Conservation (phyloP, 176 grass and related monocot species). For the Musa troglodytarum region DNA sequence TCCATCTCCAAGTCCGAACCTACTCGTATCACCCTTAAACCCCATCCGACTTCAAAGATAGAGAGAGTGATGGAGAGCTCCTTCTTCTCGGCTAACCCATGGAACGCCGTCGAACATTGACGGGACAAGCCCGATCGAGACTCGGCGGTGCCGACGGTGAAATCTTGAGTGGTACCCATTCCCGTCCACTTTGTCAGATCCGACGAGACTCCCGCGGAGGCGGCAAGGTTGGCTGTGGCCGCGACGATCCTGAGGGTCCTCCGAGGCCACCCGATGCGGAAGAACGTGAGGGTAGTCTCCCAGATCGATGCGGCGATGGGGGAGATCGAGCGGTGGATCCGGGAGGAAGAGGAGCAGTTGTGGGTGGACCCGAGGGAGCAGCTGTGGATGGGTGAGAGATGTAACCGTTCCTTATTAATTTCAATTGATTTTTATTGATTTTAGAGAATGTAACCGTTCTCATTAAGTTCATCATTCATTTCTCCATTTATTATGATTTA, state of each 20-base stretch:
- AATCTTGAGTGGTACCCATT: neutral
- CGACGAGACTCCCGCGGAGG: neutral
- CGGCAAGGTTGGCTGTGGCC: neutral
- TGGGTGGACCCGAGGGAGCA: slow-evolving; percentile 4
- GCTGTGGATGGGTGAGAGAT: slow-evolving; percentile 24
- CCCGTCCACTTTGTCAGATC: neutral
- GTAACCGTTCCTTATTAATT: neutral
- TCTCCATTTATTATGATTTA: too few relatives aligned
- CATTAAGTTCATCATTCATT: too few relatives aligned
- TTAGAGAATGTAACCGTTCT: too few relatives aligned
- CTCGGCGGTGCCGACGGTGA: neutral
- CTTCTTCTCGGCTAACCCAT: too few relatives aligned
- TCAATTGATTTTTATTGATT: too few relatives aligned
- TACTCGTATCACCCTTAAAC: too few relatives aligned
- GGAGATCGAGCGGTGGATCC: slow-evolving; percentile 8
- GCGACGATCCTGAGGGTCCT: slow-evolving; percentile 43
- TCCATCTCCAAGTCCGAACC: too few relatives aligned
- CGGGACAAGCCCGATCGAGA: too few relatives aligned
- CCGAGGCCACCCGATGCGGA: slow-evolving; percentile 42
- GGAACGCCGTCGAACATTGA: too few relatives aligned
- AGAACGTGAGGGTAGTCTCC: slow-evolving; percentile 14
- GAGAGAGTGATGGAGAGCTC: too few relatives aligned
- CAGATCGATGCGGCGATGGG: neutral
- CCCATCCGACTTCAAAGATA: too few relatives aligned
- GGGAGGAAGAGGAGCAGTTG: neutral